Percentiles rank a stretch among this genome's conserved stretches.
phyloP scores from a whole-genome alignment of 2,329 filamentous ascomycete species.

The Diatrype stigma region DNA sequence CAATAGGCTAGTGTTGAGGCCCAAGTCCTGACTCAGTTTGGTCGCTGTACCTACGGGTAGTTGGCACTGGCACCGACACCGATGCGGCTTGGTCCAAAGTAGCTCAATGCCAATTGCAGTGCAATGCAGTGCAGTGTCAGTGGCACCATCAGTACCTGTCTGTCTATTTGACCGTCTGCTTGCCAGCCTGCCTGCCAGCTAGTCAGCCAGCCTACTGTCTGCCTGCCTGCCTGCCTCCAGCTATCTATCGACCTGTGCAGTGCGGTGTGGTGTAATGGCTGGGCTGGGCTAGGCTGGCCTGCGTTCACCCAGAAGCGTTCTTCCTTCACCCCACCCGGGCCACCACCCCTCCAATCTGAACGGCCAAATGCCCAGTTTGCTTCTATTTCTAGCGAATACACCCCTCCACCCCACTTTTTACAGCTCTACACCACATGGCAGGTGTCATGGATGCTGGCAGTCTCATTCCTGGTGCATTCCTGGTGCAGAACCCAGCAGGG shows the following conservation, averaged over 20 bases:
- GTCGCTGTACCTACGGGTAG: neutral
- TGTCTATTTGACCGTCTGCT: too few species aligned
- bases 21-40: neutral
- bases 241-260: too few species aligned
- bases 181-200: too few species aligned
- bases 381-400: slow-evolving; percentile 1
- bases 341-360: slow-evolving; percentile 5
- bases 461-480: slow-evolving; percentile 6
- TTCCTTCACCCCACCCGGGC: slow-evolving; percentile 1
- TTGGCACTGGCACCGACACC: neutral
- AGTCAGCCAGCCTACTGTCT: too few species aligned
- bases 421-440: slow-evolving; percentile 27
- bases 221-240: too few species aligned
- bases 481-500: slow-evolving; percentile 5
- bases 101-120: neutral
- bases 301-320: neutral
- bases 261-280: too few species aligned
- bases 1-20: neutral
- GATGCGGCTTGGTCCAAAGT: neutral
- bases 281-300: neutral
- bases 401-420: slow-evolving; percentile 16
- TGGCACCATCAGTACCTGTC: too few species aligned
- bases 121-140: too few species aligned
- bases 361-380: neutral
- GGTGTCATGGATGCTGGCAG: slow-evolving; percentile 22